phyloP scores from a whole-genome alignment of 2,329 filamentous ascomycete species.

The Corinectria fuckeliana region DNA sequence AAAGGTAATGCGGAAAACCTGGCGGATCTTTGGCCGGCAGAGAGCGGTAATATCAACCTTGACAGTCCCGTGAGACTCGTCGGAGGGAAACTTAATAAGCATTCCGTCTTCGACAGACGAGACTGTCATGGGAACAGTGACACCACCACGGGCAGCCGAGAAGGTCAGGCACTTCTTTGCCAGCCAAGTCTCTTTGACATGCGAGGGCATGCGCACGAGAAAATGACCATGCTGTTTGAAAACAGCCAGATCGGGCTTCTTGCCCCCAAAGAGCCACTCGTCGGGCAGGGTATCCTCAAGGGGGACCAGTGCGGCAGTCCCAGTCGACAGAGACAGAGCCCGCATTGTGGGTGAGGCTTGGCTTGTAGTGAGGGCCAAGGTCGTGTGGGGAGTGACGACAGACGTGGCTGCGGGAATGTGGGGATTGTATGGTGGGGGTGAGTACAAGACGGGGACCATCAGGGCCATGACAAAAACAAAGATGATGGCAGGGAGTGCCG shows the following conservation, averaged over 20 bases:
- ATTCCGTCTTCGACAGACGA: constrained; percentile 58
- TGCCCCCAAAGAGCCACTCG: constrained; percentile 45
- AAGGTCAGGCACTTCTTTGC: constrained; percentile 63
- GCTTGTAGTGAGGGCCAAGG: constrained; percentile 25
- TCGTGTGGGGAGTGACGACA: constrained; percentile 33
- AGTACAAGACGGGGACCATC: constrained; percentile 39
- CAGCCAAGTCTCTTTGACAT: constrained; percentile 61
- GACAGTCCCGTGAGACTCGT: constrained; percentile 64
- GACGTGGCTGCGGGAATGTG: constrained; percentile 36
- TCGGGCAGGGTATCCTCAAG: constrained; percentile 39
- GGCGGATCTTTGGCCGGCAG: constrained; percentile 65
- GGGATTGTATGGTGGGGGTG: constrained; percentile 33
- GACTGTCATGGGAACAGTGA: constrained; percentile 56
- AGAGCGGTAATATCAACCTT: constrained; percentile 65
- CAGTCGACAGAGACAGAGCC: constrained; percentile 24
- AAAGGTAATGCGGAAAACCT: constrained; percentile 67
- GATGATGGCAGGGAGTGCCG: constrained; percentile 34
- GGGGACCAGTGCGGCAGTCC: constrained; percentile 39
- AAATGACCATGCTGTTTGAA: constrained; percentile 55
- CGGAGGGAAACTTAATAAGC: constrained; percentile 57
- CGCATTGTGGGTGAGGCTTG: constrained; percentile 24
- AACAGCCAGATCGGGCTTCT: constrained; percentile 41
- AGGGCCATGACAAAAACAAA: constrained; percentile 33
- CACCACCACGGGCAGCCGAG: constrained; percentile 57
- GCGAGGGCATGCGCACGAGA: constrained; percentile 58